phyloP scores from a whole-genome alignment of 106 monocot genomes.

The Acorus calamus region DNA sequence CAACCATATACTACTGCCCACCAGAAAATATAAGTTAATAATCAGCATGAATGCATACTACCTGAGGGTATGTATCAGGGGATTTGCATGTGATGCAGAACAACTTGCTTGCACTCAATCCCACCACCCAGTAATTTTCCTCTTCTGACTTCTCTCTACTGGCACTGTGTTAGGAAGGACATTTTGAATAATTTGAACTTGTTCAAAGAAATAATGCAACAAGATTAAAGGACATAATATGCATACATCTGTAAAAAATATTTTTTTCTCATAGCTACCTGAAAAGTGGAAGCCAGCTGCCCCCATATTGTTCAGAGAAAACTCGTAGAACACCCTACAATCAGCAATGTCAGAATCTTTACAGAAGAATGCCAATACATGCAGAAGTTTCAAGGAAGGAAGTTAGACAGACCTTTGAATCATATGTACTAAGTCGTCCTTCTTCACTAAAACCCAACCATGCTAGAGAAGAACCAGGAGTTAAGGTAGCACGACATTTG shows the following conservation, averaged over 20 bases:
- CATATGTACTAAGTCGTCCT: conserved; percentile 71
- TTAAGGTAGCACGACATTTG: conserved; percentile 51
- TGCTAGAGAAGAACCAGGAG: conserved; percentile 52
- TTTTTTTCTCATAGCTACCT: conserved; percentile 28
- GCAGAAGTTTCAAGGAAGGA: background rate
- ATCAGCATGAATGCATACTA: conserved; percentile 10
- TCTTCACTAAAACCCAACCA: conserved; percentile 99
- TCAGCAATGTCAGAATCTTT: too few species aligned
- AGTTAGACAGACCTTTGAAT: conserved; percentile 54
- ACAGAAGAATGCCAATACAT: background rate
- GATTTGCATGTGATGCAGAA: conserved; percentile 85
- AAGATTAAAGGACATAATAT: too few species aligned
- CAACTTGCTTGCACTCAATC: conserved; percentile 63
- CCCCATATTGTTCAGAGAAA: conserved; percentile 56
- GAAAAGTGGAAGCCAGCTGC: conserved; percentile 91
- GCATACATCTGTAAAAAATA: too few species aligned
- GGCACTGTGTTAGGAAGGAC: conserved; percentile 32
- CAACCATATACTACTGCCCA: too few species aligned
- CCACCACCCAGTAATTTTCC: conserved; percentile 85
- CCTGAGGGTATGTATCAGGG: conserved; percentile 65
- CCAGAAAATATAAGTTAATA: background rate
- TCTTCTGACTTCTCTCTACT: conserved; percentile 73
- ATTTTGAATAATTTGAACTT: conserved; percentile 1
- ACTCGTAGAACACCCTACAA: conserved; percentile 74
- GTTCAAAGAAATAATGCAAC: too few species aligned